Evolutionary conservation across 805 yeast genomes (phyloP).

Genomic region (Kazachstania africana): DNA sequence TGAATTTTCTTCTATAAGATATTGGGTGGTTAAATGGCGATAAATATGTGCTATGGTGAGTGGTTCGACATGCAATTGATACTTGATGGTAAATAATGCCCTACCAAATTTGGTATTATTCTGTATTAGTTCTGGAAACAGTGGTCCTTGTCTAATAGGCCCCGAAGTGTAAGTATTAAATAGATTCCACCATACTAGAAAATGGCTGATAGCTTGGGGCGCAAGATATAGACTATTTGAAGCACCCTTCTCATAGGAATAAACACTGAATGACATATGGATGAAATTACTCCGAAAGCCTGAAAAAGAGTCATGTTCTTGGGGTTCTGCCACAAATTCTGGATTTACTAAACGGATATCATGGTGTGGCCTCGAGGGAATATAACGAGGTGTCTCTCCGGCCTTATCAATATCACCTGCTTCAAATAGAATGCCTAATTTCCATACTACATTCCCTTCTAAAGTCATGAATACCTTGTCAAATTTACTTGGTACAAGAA

Average conservation of each 20-base stretch:
- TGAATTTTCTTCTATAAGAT: slow-evolving; percentile 31
- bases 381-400: slow-evolving; percentile 33
- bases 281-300: slow-evolving; percentile 54
- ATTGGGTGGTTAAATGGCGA: slow-evolving; percentile 38
- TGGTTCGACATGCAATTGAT: slow-evolving; percentile 55
- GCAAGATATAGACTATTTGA: slow-evolving; percentile 62
- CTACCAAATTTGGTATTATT: slow-evolving; percentile 51
- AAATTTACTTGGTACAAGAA: slow-evolving; percentile 20
- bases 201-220: slow-evolving; percentile 57
- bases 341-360: slow-evolving; percentile 54
- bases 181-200: slow-evolving; percentile 71
- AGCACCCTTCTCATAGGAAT: slow-evolving; percentile 27
- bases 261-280: slow-evolving; percentile 38
- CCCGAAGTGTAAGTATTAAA: slow-evolving; percentile 67
- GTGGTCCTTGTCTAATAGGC: slow-evolving; percentile 61
- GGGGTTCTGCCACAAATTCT: slow-evolving; percentile 27
- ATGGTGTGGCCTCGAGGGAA: slow-evolving; percentile 48
- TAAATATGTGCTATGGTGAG: slow-evolving; percentile 63
- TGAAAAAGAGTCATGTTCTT: slow-evolving; percentile 46
- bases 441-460: slow-evolving; percentile 65
- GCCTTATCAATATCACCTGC: slow-evolving; percentile 34
- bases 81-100: slow-evolving; percentile 62
- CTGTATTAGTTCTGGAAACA: slow-evolving; percentile 42
- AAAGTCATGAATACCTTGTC: slow-evolving; percentile 48
- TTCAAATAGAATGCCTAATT: slow-evolving; percentile 63